A percentile compares a stretch with the other conserved stretches of the same genome.
Evolutionary conservation across 306 rosid species (phyloP).

Genomic region (Gastrolobium bilobum): DNA sequence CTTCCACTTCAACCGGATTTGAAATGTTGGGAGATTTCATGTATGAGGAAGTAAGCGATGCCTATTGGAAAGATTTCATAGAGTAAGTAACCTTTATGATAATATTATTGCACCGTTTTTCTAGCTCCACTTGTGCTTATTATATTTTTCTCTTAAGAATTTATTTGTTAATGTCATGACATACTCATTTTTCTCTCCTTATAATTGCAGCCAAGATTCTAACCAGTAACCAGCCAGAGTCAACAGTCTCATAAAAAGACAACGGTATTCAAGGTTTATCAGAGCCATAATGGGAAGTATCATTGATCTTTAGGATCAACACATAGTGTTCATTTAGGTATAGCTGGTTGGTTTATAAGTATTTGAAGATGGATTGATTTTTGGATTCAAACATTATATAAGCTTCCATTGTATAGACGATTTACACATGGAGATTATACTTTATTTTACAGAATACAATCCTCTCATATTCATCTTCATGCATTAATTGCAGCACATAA

Average conservation of each 20-base stretch:
- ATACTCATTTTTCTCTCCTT: not conserved
- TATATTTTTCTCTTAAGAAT: not conserved
- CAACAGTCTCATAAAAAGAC: not conserved
- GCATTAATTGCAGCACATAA: not conserved
- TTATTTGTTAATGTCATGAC: not conserved
- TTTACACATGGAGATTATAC: constrained; percentile 30
- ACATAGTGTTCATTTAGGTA: constrained; percentile 31
- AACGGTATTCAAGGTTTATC: constrained; percentile 15
- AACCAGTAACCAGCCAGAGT: constrained; percentile 38
- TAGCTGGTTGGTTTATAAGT: constrained; percentile 33
- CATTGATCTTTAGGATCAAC: constrained; percentile 23
- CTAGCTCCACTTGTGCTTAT: constrained; percentile 30
- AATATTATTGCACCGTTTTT: constrained; percentile 1
- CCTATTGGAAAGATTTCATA: constrained; percentile 67
- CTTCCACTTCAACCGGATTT: constrained; percentile 60
- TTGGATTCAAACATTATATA: constrained; percentile 33
- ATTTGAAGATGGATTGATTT: constrained; percentile 30
- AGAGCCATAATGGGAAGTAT: constrained; percentile 37
- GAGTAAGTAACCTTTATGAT: constrained; percentile 49
- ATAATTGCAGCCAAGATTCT: constrained; percentile 54
- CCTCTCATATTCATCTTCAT: not conserved
- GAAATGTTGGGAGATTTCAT: constrained; percentile 68
- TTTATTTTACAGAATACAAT: not conserved
- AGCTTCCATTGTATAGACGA: constrained; percentile 39
- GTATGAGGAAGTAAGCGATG: constrained; percentile 57